Evolutionary conservation across 2,329 filamentous ascomycete genomes (phyloP).

Genomic region (Talaromyces funiculosus): DNA sequence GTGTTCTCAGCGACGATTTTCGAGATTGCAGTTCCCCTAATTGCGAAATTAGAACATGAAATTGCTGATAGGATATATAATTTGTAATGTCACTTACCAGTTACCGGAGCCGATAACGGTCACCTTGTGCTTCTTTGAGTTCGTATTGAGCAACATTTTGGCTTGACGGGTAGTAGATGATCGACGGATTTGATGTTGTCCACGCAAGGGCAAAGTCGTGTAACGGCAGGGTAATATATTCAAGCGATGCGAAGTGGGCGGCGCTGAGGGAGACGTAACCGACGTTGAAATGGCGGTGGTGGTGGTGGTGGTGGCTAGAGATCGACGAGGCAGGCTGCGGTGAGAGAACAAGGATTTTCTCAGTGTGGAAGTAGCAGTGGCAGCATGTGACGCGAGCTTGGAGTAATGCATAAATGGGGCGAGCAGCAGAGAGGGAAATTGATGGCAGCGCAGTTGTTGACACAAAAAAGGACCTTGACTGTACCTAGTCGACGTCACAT

Average conservation of each 20-base stretch:
- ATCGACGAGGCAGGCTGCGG: not conserved
- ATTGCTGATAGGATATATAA: constrained; percentile 47
- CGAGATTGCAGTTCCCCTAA: constrained; percentile 92
- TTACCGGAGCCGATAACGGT: constrained; percentile 94
- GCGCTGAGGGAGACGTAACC: not conserved
- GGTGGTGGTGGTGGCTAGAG: constrained; percentile 12
- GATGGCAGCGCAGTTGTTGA: constrained; percentile 2
- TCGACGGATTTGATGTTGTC: constrained; percentile 23
- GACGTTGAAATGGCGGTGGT: not conserved
- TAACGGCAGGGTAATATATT: constrained; percentile 13
- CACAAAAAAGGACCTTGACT: not conserved
- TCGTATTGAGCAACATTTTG: constrained; percentile 30
- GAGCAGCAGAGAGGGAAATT: too few species aligned
- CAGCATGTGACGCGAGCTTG: constrained; percentile 9
- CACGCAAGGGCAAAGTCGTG: constrained; percentile 5
- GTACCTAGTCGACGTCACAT: not conserved
- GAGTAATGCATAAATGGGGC: constrained; percentile 8
- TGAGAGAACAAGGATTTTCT: not conserved
- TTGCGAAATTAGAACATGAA: constrained; percentile 56
- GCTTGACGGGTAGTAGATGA: not conserved
- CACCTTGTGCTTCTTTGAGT: constrained; percentile 36
- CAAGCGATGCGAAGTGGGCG: not conserved
- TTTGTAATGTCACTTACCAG: constrained; percentile 55
- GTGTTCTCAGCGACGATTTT: constrained; percentile 97
- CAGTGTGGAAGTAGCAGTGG: not conserved